Base-by-base conservation (phyloP, 371 early-diverging fungal species). In the Lichtheimia ramosa region DNA sequence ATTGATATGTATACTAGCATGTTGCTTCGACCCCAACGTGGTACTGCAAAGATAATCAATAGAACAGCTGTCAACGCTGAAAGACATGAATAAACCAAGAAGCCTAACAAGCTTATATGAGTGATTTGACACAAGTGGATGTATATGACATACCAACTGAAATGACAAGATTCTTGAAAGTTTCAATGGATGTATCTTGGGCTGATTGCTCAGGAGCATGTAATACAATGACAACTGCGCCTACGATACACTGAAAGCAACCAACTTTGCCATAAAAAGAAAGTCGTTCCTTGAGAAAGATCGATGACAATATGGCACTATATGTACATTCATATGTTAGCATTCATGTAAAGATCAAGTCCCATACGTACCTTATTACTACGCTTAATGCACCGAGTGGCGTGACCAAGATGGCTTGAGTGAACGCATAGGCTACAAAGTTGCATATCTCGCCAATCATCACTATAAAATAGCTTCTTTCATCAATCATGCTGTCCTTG, bases 361-460 rank as follows among this genome's bases (percentile, higher is more conserved):
- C 21, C 43, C 40, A 34, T 25, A 25, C n/a, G n/a, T 69, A 75
- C 73, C 75, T 78, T 48, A 75, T 70, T n/a, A 75, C 75, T 3
- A 97, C 98, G 69, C 89, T 89, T 10, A 96, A 77, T 7, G 95
- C 96, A 16, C 98, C 98, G 28, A 97, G 73, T n/a, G 98, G 97
- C 12, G 98, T 96, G 10, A 97, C 95, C 39, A 96, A 65, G 40
- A 97, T 92, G 3, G 97, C 97, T 3, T 94, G 96, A 15, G 97
- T 93, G 75, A 91, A 96, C 16, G 95, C 87, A 68, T 96, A 97
- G 5, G 97, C 98, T 4, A 93, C 84, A 78, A 97, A 96, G 74
- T 97, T 97, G 64, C 91, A 88, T 24, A 90, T 67, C 73, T 97
- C 98, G 13, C 98, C 98, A 42, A 93, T 58, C 58, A 83, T 79